Conservation (phyloP, 2,329 filamentous ascomycete genomes). For the Verticillium albo-atrum region DNA sequence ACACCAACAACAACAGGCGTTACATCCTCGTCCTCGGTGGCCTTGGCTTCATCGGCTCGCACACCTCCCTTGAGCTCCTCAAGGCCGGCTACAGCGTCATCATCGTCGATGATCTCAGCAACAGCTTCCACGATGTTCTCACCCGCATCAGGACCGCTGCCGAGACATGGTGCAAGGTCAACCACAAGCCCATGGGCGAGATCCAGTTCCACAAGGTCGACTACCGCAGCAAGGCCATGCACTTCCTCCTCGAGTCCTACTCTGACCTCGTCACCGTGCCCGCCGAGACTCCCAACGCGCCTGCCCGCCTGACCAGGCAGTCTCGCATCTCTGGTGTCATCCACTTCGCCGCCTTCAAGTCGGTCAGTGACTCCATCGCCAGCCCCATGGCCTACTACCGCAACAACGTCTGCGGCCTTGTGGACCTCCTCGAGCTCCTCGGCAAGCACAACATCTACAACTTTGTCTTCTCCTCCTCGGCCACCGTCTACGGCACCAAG, state of each 20-base stretch:
- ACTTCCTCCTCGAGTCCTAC: conserved; percentile 30
- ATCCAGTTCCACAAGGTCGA: conserved; percentile 33
- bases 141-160: conserved; percentile 21
- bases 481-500: conserved; percentile 59
- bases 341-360: conserved; percentile 65
- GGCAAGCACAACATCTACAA: conserved; percentile 58
- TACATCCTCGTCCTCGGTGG: conserved; percentile 47
- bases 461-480: conserved; percentile 64
- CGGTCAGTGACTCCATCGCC: conserved; percentile 58
- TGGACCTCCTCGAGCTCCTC: conserved; percentile 54
- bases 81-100: conserved; percentile 50
- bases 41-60: conserved; percentile 51
- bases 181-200: conserved; percentile 16
- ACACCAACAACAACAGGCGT: conserved; percentile 2
- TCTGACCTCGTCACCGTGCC: conserved; percentile 14
- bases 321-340: conserved; percentile 60
- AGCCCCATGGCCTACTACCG: conserved; percentile 60
- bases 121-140: conserved; percentile 31
- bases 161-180: conserved; percentile 18
- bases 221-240: conserved; percentile 31
- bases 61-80: conserved; percentile 49
- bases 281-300: background rate
- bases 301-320: conserved; percentile 10
- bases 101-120: conserved; percentile 39
- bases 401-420: conserved; percentile 62